These are phyloP conservation scores for Curvularia hawaiiensis DNA, from an alignment of 2,329 filamentous ascomycete genomes.

Conservation along the genomic window DNA sequence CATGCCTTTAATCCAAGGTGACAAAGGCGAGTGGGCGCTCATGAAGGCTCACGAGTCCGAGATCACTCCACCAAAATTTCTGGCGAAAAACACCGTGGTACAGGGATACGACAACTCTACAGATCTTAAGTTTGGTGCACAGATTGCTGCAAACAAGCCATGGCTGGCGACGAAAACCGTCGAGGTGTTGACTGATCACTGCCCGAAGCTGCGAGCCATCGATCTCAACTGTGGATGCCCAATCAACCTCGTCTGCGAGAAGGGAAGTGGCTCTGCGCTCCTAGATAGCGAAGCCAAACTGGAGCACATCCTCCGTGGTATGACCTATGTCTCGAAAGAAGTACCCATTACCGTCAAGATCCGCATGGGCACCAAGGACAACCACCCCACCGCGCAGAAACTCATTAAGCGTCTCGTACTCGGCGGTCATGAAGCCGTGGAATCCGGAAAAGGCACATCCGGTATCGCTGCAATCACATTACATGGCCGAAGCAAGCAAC, in stretches of 20 bases:
- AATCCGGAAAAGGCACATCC: slow-evolving; percentile 62
- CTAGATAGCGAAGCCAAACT: slow-evolving; percentile 88
- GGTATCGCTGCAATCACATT: slow-evolving; percentile 95
- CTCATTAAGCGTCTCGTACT: slow-evolving; percentile 83
- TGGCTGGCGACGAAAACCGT: slow-evolving; percentile 90
- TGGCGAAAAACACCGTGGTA: slow-evolving; percentile 62
- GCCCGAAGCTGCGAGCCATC: slow-evolving; percentile 85
- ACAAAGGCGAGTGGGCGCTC: slow-evolving; percentile 91
- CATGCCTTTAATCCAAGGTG: slow-evolving; percentile 84
- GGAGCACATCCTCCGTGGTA: slow-evolving; percentile 92
- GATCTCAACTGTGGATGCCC: slow-evolving; percentile 98
- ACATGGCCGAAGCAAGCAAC: slow-evolving; percentile 90
- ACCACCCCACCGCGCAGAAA: slow-evolving; percentile 77
- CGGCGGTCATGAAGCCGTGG: slow-evolving; percentile 73
- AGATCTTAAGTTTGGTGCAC: slow-evolving; percentile 88
- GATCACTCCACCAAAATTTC: slow-evolving; percentile 71
- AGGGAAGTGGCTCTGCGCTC: slow-evolving; percentile 87
- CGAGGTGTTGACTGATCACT: slow-evolving; percentile 75
- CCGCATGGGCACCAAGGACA: slow-evolving; percentile 84
- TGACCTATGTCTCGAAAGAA: slow-evolving; percentile 91
- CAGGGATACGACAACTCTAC: slow-evolving; percentile 79
- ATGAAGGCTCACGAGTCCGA: slow-evolving; percentile 92
- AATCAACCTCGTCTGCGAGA: slow-evolving; percentile 89
- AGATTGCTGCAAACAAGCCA: slow-evolving; percentile 90
- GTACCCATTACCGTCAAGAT: slow-evolving; percentile 95